Evolutionary conservation across 2,329 filamentous ascomycete species (phyloP).

Genomic region (Ascochyta lentis): DNA sequence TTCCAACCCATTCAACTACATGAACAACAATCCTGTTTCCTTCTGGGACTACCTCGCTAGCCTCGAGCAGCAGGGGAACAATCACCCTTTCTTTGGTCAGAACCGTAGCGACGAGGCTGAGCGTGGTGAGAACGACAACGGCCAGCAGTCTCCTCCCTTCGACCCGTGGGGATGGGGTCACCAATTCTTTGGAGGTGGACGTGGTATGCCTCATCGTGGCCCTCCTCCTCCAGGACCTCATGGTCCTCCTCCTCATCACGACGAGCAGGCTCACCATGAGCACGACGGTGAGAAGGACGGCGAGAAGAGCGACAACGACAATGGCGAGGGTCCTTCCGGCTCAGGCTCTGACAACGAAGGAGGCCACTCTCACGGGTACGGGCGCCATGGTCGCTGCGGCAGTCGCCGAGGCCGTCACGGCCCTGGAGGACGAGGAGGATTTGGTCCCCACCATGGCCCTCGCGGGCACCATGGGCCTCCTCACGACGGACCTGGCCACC

Average conservation of each 20-base stretch:
- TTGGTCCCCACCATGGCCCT: slow-evolving; percentile 24
- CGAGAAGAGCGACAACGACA: slow-evolving; percentile 28
- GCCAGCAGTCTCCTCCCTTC: slow-evolving; percentile 28
- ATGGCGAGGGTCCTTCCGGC: slow-evolving; percentile 41
- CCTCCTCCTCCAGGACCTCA: slow-evolving; percentile 36
- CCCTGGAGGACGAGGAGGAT: slow-evolving; percentile 29
- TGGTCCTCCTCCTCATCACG: slow-evolving; percentile 19
- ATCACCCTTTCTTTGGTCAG: slow-evolving; percentile 55
- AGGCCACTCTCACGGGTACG: slow-evolving; percentile 20
- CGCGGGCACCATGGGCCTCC: slow-evolving; percentile 7
- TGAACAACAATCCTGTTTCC: slow-evolving; percentile 58
- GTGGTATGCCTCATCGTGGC: slow-evolving; percentile 38
- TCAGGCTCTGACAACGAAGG: slow-evolving; percentile 38
- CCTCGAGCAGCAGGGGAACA: slow-evolving; percentile 55
- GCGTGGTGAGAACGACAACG: slow-evolving; percentile 31
- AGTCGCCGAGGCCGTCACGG: slow-evolving; percentile 32
- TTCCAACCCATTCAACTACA: slow-evolving; percentile 55
- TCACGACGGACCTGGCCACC: slow-evolving; percentile 1
- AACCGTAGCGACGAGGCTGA: slow-evolving; percentile 39
- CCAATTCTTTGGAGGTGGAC: slow-evolving; percentile 34
- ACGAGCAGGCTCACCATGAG: too few relatives aligned
- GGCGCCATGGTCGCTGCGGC: slow-evolving; percentile 30
- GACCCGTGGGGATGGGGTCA: slow-evolving; percentile 46
- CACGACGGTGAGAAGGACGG: slow-evolving; percentile 23
- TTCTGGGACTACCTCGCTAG: slow-evolving; percentile 64